Conservation (phyloP, 208 protist species). For the Leishmania arabica region DNA sequence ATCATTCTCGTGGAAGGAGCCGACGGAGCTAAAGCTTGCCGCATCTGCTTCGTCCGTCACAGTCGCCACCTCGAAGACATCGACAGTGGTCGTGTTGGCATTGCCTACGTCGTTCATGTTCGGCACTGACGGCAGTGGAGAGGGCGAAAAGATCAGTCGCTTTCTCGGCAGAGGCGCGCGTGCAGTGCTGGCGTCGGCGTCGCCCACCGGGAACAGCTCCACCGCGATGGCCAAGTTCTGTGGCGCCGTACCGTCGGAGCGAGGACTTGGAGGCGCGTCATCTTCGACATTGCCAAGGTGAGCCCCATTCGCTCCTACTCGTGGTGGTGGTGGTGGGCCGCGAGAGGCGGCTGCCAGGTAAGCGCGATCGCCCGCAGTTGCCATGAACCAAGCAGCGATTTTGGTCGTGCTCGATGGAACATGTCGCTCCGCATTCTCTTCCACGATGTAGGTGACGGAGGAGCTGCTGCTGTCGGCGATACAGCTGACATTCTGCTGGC, state of each 20-base stretch:
- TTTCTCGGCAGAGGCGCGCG: neutral
- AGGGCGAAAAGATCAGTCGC: neutral
- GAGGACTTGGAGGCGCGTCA: neutral
- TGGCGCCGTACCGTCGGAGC: neutral
- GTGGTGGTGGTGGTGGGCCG: neutral
- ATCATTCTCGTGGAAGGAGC: constrained; percentile 11
- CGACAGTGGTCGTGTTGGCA: neutral
- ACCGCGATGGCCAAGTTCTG: neutral
- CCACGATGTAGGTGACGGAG: neutral
- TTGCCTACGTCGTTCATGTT: neutral
- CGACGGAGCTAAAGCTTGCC: constrained; percentile 24
- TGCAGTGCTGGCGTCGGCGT: neutral
- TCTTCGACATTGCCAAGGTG: neutral
- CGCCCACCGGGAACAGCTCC: neutral
- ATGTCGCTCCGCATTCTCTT: neutral
- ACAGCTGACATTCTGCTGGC: neutral
- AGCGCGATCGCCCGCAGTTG: neutral
- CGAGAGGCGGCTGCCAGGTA: neutral
- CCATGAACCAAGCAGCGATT: neutral
- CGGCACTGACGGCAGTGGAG: neutral
- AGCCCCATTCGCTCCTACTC: neutral
- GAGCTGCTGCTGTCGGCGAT: constrained; percentile 1
- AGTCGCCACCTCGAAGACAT: neutral
- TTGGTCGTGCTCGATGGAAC: neutral
- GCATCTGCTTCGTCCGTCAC: neutral